phyloP scores from a whole-genome alignment of 495 filamentous ascomycete species.

The Bombardia bombarda region DNA sequence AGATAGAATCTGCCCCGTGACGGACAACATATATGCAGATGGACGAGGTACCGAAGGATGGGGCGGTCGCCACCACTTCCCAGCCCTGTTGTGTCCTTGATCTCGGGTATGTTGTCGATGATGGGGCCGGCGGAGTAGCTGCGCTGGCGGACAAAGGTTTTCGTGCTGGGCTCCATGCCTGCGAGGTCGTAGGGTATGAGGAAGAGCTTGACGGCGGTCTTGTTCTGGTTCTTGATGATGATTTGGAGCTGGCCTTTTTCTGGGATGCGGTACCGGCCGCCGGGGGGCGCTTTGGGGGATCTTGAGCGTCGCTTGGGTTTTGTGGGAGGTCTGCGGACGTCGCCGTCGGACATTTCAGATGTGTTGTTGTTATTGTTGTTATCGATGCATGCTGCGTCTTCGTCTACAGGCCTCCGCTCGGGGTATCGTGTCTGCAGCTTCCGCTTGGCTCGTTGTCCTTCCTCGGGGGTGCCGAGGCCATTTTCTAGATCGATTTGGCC shows the following conservation, averaged over 20 bases:
- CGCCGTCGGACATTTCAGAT: conserved; percentile 26
- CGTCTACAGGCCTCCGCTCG: conserved; percentile 19
- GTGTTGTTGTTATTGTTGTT: conserved; percentile 17
- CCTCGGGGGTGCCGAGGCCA: conserved; percentile 46
- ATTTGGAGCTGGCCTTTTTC: conserved; percentile 95
- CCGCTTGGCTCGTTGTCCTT: conserved; percentile 33
- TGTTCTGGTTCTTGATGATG: conserved; percentile 94
- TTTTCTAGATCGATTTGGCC: conserved; percentile 90
- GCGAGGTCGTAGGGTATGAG: conserved; percentile 88
- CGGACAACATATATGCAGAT: conserved; percentile 88
- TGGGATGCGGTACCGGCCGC: conserved; percentile 89
- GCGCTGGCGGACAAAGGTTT: conserved; percentile 93
- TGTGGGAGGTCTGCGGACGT: conserved; percentile 26
- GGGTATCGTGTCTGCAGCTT: conserved; percentile 33
- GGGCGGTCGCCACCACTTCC: conserved; percentile 74
- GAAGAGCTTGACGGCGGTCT: conserved; percentile 92
- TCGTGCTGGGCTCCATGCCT: conserved; percentile 93
- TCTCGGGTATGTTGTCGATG: conserved; percentile 44
- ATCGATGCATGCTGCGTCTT: conserved; percentile 22
- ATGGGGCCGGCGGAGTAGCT: conserved; percentile 86
- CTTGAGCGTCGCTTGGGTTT: conserved; percentile 54
- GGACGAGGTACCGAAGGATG: conserved; percentile 82
- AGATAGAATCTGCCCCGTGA: conserved; percentile 79
- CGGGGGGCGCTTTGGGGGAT: conserved; percentile 66
- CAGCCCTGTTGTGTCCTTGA: conserved; percentile 11